Evolutionary conservation across 192 early-diverging fungal species (phyloP).

Genomic region (Podila clonocystis): DNA sequence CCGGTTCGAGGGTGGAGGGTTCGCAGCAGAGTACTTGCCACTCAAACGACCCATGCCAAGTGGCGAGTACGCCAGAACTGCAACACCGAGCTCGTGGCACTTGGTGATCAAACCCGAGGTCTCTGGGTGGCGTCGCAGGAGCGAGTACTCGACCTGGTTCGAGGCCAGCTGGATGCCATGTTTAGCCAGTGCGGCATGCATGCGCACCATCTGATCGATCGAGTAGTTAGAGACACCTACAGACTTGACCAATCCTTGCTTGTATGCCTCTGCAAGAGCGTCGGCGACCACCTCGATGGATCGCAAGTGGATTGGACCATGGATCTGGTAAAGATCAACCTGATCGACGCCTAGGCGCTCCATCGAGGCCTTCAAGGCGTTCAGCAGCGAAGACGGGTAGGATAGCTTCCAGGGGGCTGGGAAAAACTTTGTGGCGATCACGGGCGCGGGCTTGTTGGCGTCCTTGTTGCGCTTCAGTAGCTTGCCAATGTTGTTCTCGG

Average conservation of each 20-base stretch:
- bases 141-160: conserved; percentile 59
- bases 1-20: conserved; percentile 37
- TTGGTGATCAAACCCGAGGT: conserved; percentile 71
- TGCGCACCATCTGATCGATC: conserved; percentile 39
- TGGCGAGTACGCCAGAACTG: conserved; percentile 77
- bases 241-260: conserved; percentile 56
- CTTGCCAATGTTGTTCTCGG: conserved; percentile 49
- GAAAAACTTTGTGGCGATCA: conserved; percentile 63
- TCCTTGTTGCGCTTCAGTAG: conserved; percentile 39
- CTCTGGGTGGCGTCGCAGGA: conserved; percentile 73
- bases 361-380: conserved; percentile 56
- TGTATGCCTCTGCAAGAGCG: conserved; percentile 56
- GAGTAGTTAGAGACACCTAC: conserved; percentile 65
- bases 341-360: conserved; percentile 54
- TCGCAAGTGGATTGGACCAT: conserved; percentile 57
- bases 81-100: conserved; percentile 79
- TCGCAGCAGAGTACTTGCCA: conserved; percentile 59
- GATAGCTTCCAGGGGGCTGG: conserved; percentile 50
- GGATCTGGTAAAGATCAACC: conserved; percentile 62
- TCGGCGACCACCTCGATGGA: conserved; percentile 59
- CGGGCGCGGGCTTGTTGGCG: conserved; percentile 23
- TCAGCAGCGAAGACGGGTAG: conserved; percentile 54
- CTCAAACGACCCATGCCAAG: conserved; percentile 78
- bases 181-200: conserved; percentile 56
- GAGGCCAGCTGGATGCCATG: conserved; percentile 57